A percentile compares a stretch with the other conserved stretches of the same genome.
Evolutionary conservation across 805 yeast genomes (phyloP).

Genomic region (Candida loeiensis): DNA sequence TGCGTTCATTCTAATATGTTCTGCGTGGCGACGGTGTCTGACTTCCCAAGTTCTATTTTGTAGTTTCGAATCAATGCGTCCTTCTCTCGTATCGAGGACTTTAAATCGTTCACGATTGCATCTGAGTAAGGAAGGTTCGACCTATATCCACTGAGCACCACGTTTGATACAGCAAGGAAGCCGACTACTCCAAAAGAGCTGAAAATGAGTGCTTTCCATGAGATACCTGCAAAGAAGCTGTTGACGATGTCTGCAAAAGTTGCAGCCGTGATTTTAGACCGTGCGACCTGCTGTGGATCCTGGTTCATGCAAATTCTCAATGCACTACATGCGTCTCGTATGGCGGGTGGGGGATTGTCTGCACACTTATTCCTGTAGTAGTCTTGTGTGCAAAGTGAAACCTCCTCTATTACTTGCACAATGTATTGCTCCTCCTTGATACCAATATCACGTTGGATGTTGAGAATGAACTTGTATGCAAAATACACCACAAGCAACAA

Average conservation of each 20-base stretch:
- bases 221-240: slow-evolving; percentile 67
- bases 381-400: slow-evolving; percentile 64
- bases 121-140: slow-evolving; percentile 1
- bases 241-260: slow-evolving; percentile 80
- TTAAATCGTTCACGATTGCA: slow-evolving; percentile 3
- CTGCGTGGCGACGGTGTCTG: neutral
- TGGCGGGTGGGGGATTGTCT: slow-evolving; percentile 61
- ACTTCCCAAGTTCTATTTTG: neutral
- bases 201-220: slow-evolving; percentile 62
- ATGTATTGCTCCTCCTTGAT: slow-evolving; percentile 63
- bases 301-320: slow-evolving; percentile 84
- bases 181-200: slow-evolving; percentile 47
- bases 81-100: slow-evolving; percentile 3
- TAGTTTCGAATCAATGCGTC: slow-evolving; percentile 5
- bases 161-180: slow-evolving; percentile 48
- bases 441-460: slow-evolving; percentile 67
- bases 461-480: slow-evolving; percentile 47
- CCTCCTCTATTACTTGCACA: slow-evolving; percentile 57
- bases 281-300: slow-evolving; percentile 66
- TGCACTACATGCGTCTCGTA: slow-evolving; percentile 62
- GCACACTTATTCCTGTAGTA: slow-evolving; percentile 72
- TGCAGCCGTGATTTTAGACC: slow-evolving; percentile 72
- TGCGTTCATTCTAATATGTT: neutral
- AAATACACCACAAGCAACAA: slow-evolving; percentile 50
- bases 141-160: slow-evolving; percentile 42